Evolutionary conservation across 495 filamentous ascomycete species (phyloP), one percentile per base, ranked within the genome.

Genomic region (Penicillium ochrochloron): DNA sequence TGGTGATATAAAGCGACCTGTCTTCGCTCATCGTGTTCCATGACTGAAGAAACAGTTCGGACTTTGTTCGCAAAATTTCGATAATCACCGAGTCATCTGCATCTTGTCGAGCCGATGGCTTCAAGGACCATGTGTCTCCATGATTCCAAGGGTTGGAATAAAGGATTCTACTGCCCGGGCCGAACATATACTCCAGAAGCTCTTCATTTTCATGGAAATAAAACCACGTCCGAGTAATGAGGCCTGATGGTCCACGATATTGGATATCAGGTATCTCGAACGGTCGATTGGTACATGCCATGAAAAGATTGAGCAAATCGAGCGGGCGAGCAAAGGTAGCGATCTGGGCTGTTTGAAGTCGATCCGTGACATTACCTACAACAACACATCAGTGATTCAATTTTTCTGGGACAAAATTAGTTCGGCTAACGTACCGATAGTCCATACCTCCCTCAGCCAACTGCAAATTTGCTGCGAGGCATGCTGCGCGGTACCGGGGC

Each of bases 401-500:
- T 14, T 31, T 29, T 33, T 19, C 25, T 10, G 42, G 35, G 15
- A 57, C 17, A 35, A 29, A 34, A 14, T 17, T n/a, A 27, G 34
- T 31, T 21, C 35, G 15, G 33, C 58, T 48, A 69, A 61, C 81
- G 66, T 79, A 92, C 89, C 86, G 62, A 91, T 89, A 65, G 85
- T 86, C 94, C 93, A 97, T 65, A 86, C 87, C 50, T 86, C 85
- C 72, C 89, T 88, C 5, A 94, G 73, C 94, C 94, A 97, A 67
- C 86, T 83, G 62, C 93, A 84, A 51, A 93, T 83, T 56, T 89
- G 83, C 60, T 88, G 88, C 31, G 86, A 87, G 12, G 89, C 87
- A 33, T 86, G 80, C 48, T 88, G 78, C 42, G 85, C 85, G 5
- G 85, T 82, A 23, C 85, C 88, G 7, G 91, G 88, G 42, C 89